Evolutionary conservation across 345 rosid genomes (phyloP).

Genomic region (Diplotaxis tenuifolia): DNA sequence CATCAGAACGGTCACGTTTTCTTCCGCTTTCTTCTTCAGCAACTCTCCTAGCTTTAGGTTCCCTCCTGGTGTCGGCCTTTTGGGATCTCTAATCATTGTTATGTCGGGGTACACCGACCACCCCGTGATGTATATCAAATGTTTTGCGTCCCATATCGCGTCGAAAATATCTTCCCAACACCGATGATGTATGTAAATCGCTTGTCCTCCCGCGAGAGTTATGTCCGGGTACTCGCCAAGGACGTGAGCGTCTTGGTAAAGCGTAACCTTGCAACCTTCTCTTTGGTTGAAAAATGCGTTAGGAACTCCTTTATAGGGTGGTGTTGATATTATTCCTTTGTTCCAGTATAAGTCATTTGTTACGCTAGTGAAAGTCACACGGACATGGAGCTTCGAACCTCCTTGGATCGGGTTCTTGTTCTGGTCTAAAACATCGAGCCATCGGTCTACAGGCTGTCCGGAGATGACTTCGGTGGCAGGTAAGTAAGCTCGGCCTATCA

Average conservation of each 20-base stretch:
- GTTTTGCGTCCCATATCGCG: constrained; percentile 53
- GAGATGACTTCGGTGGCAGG: constrained; percentile 50
- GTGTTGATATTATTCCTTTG: constrained; percentile 45
- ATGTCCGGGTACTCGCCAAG: constrained; percentile 34
- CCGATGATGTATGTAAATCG: constrained; percentile 40
- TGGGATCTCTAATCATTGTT: constrained; percentile 59
- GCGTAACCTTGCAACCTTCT: constrained; percentile 60
- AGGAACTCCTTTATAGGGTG: constrained; percentile 49
- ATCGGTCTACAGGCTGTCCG: constrained; percentile 37
- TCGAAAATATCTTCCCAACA: constrained; percentile 89
- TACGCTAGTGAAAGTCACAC: constrained; percentile 43
- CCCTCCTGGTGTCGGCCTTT: constrained; percentile 32
- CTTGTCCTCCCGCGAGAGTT: constrained; percentile 6
- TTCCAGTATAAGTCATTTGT: constrained; percentile 49
- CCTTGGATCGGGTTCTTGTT: constrained; percentile 40
- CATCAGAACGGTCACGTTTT: constrained; percentile 60
- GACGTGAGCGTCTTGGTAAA: constrained; percentile 85
- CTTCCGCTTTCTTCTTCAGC: constrained; percentile 56
- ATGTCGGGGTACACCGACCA: constrained; percentile 70
- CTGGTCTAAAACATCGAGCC: constrained; percentile 51
- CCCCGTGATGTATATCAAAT: constrained; percentile 70
- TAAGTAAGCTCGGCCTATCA: constrained; percentile 72
- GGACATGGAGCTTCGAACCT: constrained; percentile 46
- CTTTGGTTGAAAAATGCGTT: constrained; percentile 56
- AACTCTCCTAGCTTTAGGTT: constrained; percentile 53